These are phyloP conservation scores for Catunica adiposa DNA, from an alignment of 2,329 filamentous ascomycete species.

Conservation along the genomic window DNA sequence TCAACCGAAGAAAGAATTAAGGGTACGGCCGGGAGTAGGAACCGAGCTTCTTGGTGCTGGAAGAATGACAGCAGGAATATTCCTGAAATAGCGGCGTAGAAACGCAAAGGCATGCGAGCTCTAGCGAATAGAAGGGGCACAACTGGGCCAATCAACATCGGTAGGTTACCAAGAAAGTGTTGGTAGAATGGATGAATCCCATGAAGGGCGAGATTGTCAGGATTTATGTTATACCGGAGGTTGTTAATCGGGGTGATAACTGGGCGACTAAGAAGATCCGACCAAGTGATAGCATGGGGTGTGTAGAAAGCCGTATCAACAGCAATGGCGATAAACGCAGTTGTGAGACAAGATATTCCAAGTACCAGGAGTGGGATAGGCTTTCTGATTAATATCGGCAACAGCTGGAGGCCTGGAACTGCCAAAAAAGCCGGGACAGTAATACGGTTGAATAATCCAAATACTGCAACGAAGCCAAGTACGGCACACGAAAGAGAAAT, in stretches of 20 bases:
- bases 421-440: slow-evolving; percentile 90
- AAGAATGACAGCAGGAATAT: slow-evolving; percentile 55
- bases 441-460: slow-evolving; percentile 89
- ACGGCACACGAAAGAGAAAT: slow-evolving; percentile 62
- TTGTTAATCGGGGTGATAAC: slow-evolving; percentile 67
- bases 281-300: slow-evolving; percentile 44
- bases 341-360: slow-evolving; percentile 46
- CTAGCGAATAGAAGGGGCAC: slow-evolving; percentile 41
- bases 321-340: slow-evolving; percentile 55
- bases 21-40: slow-evolving; percentile 58
- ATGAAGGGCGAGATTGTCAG: slow-evolving; percentile 56
- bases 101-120: slow-evolving; percentile 41
- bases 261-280: slow-evolving; percentile 45
- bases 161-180: slow-evolving; percentile 54
- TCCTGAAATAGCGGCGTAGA: slow-evolving; percentile 60
- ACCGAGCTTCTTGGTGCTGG: slow-evolving; percentile 66
- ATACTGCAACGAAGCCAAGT: slow-evolving; percentile 64
- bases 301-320: slow-evolving; percentile 78
- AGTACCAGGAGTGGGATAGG: slow-evolving; percentile 47
- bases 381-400: slow-evolving; percentile 75
- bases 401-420: slow-evolving; percentile 63
- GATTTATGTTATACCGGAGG: slow-evolving; percentile 54
- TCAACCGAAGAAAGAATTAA: slow-evolving; percentile 59
- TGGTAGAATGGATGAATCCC: slow-evolving; percentile 68
- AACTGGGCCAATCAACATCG: slow-evolving; percentile 56